These are phyloP conservation scores for Cladophialophora bantiana DNA, from an alignment of 2,329 filamentous ascomycete species.

Conservation along the genomic window DNA sequence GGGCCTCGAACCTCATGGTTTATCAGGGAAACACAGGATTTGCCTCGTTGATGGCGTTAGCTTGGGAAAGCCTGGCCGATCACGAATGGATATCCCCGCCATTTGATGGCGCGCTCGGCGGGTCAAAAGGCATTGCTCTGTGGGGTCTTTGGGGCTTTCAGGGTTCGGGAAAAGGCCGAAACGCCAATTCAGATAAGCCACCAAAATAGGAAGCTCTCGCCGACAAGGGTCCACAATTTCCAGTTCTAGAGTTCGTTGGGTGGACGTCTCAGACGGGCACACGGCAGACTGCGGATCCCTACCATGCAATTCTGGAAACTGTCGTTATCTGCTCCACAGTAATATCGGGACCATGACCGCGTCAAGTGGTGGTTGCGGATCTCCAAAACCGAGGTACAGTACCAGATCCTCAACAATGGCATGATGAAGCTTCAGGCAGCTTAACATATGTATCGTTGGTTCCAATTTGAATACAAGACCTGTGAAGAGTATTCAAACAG, in stretches of 20 bases:
- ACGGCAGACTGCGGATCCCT: neutral
- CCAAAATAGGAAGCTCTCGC: constrained; percentile 6
- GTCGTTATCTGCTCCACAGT: constrained; percentile 15
- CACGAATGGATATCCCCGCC: constrained; percentile 11
- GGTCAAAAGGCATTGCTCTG: neutral
- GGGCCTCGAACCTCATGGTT: neutral
- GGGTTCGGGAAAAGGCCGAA: neutral
- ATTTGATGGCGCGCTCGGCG: too few relatives aligned
- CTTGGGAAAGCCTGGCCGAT: constrained; percentile 15
- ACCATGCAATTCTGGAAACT: neutral
- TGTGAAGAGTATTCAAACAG: neutral
- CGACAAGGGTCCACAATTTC: constrained; percentile 2
- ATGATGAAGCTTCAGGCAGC: neutral
- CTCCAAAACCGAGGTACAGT: neutral
- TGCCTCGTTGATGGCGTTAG: neutral
- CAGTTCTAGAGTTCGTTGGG: neutral
- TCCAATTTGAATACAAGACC: neutral
- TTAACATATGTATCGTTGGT: neutral
- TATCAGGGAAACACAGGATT: neutral
- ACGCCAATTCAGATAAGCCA: constrained; percentile 6
- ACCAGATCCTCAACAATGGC: neutral
- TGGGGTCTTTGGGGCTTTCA: neutral
- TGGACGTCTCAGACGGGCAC: neutral
- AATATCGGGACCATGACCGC: neutral
- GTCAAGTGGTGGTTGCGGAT: neutral